A percentile compares a stretch with the other conserved stretches of the same genome.
Conservation (phyloP, 257 asterid species). For the Gentiana dahurica region DNA sequence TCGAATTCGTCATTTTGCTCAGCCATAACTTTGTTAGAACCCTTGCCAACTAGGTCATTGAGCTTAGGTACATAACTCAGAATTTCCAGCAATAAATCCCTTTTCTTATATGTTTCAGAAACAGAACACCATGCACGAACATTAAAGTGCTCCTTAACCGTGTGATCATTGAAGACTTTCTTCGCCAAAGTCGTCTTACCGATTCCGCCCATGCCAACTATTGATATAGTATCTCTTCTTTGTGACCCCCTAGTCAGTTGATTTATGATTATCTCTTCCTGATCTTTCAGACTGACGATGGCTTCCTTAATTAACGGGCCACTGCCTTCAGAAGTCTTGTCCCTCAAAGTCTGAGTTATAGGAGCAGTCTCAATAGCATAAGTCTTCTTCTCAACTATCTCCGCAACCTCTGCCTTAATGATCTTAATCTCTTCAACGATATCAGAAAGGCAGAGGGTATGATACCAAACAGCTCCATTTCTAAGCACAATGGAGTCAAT, state of each 20-base stretch:
- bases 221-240: not conserved
- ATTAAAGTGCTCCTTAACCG: not conserved
- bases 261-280: not conserved
- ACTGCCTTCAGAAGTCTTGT: not conserved
- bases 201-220: constrained; percentile 5
- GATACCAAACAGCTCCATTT: not conserved
- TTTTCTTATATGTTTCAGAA: not conserved
- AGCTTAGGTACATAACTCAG: not conserved
- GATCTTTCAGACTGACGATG: constrained; percentile 6
- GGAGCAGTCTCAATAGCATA: not conserved
- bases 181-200: constrained; percentile 7
- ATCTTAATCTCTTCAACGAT: not conserved
- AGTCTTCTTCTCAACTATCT: not conserved
- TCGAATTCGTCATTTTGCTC: too few species aligned
- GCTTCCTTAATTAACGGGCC: not conserved
- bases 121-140: not conserved
- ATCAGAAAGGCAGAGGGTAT: not conserved
- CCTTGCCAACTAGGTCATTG: not conserved
- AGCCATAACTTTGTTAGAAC: not conserved
- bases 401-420: not conserved
- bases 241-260: not conserved
- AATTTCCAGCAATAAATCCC: not conserved
- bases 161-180: not conserved
- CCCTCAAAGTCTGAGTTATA: not conserved
- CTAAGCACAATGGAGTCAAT: not conserved